Conservation (phyloP, 192 early-diverging fungal species). For the Geranomyces variabilis region DNA sequence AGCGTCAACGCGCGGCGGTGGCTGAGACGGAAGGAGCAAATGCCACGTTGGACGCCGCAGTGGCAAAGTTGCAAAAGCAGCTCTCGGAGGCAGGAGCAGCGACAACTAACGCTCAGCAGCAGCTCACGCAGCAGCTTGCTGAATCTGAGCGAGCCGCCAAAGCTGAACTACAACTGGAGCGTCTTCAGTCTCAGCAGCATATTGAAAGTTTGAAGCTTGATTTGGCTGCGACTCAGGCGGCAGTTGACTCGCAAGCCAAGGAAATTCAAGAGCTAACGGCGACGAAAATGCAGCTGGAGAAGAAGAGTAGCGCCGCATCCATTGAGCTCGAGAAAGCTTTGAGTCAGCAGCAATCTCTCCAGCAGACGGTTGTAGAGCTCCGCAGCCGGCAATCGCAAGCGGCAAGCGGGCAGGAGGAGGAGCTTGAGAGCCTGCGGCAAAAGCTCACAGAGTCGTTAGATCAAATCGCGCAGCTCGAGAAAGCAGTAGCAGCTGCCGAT, state of each 20-base stretch:
- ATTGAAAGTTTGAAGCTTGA: slow-evolving; percentile 8
- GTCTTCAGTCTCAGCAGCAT: neutral
- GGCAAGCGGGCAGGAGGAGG: slow-evolving; percentile 9
- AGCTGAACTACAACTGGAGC: slow-evolving; percentile 20
- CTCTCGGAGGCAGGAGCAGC: slow-evolving; percentile 15
- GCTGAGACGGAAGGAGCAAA: slow-evolving; percentile 1
- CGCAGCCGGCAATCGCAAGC: slow-evolving; percentile 10
- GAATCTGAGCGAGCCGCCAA: neutral
- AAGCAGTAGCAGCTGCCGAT: slow-evolving; percentile 27
- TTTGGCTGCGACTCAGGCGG: neutral
- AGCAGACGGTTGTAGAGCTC: slow-evolving; percentile 17
- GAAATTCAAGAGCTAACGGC: slow-evolving; percentile 1
- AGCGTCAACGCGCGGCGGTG: neutral
- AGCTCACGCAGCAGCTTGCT: neutral
- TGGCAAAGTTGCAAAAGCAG: neutral
- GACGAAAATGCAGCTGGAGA: slow-evolving; percentile 18
- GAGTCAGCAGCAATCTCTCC: slow-evolving; percentile 10
- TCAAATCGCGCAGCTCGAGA: slow-evolving; percentile 29
- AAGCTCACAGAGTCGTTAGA: slow-evolving; percentile 12
- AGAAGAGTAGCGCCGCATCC: neutral
- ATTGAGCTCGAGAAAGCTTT: slow-evolving; percentile 2
- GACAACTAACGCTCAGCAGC: neutral
- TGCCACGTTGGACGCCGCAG: slow-evolving; percentile 2
- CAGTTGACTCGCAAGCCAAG: slow-evolving; percentile 1
- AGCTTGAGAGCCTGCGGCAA: slow-evolving; percentile 17